Evolutionary conservation across 306 rosid genomes (phyloP).

Genomic region (Cyclanthera cordifolia): DNA sequence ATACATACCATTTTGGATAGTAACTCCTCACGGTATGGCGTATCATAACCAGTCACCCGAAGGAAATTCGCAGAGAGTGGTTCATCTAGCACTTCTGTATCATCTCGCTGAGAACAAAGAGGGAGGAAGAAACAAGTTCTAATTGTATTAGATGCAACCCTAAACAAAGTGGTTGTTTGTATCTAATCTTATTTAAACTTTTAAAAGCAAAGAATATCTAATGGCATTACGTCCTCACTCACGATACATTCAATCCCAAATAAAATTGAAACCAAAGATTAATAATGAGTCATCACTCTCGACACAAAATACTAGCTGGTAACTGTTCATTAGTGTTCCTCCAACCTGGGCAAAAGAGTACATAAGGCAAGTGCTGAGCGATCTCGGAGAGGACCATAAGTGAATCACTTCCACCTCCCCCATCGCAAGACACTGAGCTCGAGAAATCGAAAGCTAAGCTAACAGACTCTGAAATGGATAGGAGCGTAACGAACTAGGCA

Average conservation of each 20-base stretch:
- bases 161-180: neutral
- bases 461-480: neutral
- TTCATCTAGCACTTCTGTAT: constrained; percentile 65
- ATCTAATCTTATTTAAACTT: neutral
- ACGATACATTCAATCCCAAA: neutral
- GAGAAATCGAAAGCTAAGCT: neutral
- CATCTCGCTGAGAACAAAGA: constrained; percentile 43
- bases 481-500: neutral
- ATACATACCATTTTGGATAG: constrained; percentile 48
- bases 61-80: constrained; percentile 68
- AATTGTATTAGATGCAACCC: too few species aligned
- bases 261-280: neutral
- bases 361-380: constrained; percentile 65
- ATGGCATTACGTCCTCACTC: neutral
- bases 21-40: constrained; percentile 62
- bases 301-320: neutral
- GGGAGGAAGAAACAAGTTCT: neutral
- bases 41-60: constrained; percentile 42
- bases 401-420: constrained; percentile 64
- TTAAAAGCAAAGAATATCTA: neutral
- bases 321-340: neutral
- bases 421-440: constrained; percentile 18
- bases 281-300: neutral
- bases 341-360: constrained; percentile 69
- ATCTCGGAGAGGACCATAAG: constrained; percentile 73